Evolutionary conservation across 176 grass and related monocot species (phyloP), one percentile per base, ranked within the genome.

Genomic region (Eleusine coracana): DNA sequence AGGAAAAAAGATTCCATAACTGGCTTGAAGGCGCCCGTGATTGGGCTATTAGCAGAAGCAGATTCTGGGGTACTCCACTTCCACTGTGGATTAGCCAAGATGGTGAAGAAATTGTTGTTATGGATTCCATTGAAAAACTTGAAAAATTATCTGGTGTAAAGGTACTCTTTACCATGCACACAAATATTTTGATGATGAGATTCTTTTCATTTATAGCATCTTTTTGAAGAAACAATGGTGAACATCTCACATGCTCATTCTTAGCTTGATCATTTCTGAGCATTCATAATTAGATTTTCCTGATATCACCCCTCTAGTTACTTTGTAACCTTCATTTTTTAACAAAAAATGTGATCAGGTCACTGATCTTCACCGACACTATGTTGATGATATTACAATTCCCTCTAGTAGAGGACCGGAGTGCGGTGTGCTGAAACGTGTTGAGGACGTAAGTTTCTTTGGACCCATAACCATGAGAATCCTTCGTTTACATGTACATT

Each of bases 11-110:
- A 77, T 99, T 99, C 89, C 93, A 99, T 76, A 99, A 99, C 79
- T 99, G 96, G 96, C 85, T 99, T 66, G 96, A 99, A 93, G 94
- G 94, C 63, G 93, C 96, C 75, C 93, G 96, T 77, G 96, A 99
- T 85, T 99, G 96, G 93, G 93, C 90, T 84, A 81, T 99, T 71
- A 99, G 96, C 74, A 86, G 96, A 88, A 99, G 78, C 83, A 95
- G 96, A 92, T 99, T 99, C 79, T 99, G 96, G 96, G 96, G 96
- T 27, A 99, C 96, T 69, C 96, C 96, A 74, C 96, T 99, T 75
- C 96, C 96, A 31, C 50, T 99, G 36, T 99, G 96, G 96, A 84
- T 92, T 38, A 99, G 96, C 60, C 74, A 99, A 85, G 96, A 99
- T 86, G 93, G 91, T 76, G 81, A 92, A 85, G 96, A 99, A 86